Evolutionary conservation across 2,329 filamentous ascomycete species (phyloP), one percentile per base, ranked within the genome.

Genomic region (Thielaviopsis musarum): DNA sequence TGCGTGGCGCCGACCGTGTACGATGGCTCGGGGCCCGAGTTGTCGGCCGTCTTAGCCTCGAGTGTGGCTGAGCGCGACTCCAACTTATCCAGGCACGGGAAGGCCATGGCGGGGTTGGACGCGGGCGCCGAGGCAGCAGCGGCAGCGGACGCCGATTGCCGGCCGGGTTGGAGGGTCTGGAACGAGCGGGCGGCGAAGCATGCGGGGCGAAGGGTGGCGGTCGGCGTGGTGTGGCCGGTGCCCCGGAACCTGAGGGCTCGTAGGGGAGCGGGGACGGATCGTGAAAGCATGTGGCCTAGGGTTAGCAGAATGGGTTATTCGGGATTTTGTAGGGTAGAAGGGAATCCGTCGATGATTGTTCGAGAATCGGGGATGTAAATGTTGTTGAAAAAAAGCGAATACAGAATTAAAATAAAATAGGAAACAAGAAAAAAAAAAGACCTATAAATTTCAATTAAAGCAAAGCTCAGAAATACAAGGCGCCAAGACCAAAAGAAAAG

Each of bases 1-100:
- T 87, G 79, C 57, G 93, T 91, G n/a, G 82, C 83, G 60, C 93
- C 93, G 53, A 87, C 85, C 0, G 91, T 96, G 71, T 98, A 98
- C 1, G 89, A 89, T 0, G 93, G 93, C 68, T 98, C 93, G 1
- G 91, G 91, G 0, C 91, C 91, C 54, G 83, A 84, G 17, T 82
- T 80, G 54, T 85, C 76, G 26, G 49, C 59, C 22, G 59, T 60
- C 54, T 62, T 61, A 17, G 81, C 78, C 64, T 80, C 80, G 54
- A 97, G 82, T 10, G 77, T 85, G 5, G 86, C 86, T 0, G 91
- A 88, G 63, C 85, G 84, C 41, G 79, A 80, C 67, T 95, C 90
- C 60, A 91, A 76, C 2, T 86, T 88, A 68, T 95, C 90, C 53
- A 95, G 84, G 68, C 90, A 95, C 2, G 90, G 90, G 66, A 95